These are phyloP conservation scores for Aspergillus hortae DNA, from an alignment of 2,329 filamentous ascomycete species.

Conservation along the genomic window DNA sequence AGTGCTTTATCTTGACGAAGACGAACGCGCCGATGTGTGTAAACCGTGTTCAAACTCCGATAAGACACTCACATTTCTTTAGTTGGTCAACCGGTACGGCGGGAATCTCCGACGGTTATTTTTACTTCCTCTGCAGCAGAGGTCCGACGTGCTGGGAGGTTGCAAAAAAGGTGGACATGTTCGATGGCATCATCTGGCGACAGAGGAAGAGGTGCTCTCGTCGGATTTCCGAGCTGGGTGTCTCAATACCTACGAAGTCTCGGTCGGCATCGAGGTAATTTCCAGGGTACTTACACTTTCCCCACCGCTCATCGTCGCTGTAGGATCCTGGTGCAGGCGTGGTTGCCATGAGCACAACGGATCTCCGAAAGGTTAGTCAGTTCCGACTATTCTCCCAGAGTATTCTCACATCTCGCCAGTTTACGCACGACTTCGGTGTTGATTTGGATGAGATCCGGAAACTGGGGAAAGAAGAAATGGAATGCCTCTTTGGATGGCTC, in stretches of 20 bases:
- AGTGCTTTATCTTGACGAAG: constrained; percentile 1
- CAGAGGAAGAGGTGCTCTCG: background rate
- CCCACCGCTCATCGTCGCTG: background rate
- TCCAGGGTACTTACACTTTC: background rate
- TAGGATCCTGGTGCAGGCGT: background rate
- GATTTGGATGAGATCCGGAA: background rate
- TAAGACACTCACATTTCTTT: background rate
- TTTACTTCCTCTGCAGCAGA: background rate
- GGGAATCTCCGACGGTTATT: background rate
- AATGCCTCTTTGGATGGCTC: background rate
- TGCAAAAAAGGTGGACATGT: background rate
- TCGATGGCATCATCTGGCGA: background rate
- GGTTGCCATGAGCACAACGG: background rate
- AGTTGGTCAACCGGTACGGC: background rate
- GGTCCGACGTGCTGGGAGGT: background rate
- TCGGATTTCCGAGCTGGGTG: background rate
- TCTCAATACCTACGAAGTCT: background rate
- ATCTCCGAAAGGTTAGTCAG: background rate
- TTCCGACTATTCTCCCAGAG: background rate
- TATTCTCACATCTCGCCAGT: background rate
- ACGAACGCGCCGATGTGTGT: background rate
- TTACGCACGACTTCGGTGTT: background rate
- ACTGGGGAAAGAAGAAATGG: background rate
- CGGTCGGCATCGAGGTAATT: background rate
- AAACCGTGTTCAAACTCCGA: background rate